These are phyloP conservation scores for Iberis pinnata DNA, from an alignment of 345 rosid genomes.

Conservation along the genomic window DNA sequence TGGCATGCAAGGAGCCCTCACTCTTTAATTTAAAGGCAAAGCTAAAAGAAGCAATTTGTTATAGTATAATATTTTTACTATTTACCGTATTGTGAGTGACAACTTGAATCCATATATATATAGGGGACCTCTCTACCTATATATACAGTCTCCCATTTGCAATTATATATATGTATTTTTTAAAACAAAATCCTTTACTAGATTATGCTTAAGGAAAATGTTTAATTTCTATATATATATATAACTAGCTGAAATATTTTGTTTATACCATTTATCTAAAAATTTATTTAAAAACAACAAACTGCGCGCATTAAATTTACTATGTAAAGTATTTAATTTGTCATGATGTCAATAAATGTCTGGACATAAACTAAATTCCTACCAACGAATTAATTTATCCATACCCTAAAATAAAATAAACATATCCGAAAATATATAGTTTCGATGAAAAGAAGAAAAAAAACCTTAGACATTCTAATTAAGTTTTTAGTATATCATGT, in stretches of 20 bases:
- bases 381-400: too few relatives aligned
- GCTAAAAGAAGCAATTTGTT: conserved; percentile 11
- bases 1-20: conserved; percentile 8
- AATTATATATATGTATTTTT: conserved; percentile 16
- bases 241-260: neutral
- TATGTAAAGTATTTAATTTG: too few relatives aligned
- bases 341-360: too few relatives aligned
- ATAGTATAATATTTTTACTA: conserved; percentile 1
- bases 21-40: conserved; percentile 26
- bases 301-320: too few relatives aligned
- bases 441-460: too few relatives aligned
- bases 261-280: neutral
- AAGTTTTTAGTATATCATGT: too few relatives aligned
- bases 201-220: conserved; percentile 10
- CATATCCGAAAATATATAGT: too few relatives aligned
- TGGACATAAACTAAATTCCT: too few relatives aligned
- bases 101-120: neutral
- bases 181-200: neutral
- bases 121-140: conserved; percentile 31
- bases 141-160: neutral
- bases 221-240: neutral
- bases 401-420: too few relatives aligned
- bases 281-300: too few relatives aligned
- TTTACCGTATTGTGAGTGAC: conserved; percentile 11
- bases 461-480: too few relatives aligned